Evolutionary conservation across 345 rosid species (phyloP).

Genomic region (Citrus sinensis): DVS_A1.0 CM039163.1:1058001-1058500

Average conservation of each 20-base stretch:
- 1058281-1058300: conserved; percentile 78
- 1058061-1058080: too few species aligned
- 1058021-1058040: background rate
- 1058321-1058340: conserved; percentile 60
- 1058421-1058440: conserved; percentile 7
- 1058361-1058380: conserved; percentile 31
- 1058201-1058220: conserved; percentile 91
- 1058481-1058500: conserved; percentile 16
- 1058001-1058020: conserved; percentile 8
- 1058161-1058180: conserved; percentile 67
- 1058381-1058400: conserved; percentile 17
- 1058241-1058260: conserved; percentile 85
- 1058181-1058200: conserved; percentile 86
- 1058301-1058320: conserved; percentile 79
- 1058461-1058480: conserved; percentile 1
- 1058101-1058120: too few species aligned
- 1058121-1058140: too few species aligned
- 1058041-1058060: background rate
- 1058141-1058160: background rate
- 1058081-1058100: too few species aligned
- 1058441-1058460: conserved; percentile 12
- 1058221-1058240: conserved; percentile 82
- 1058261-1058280: conserved; percentile 81
- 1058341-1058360: conserved; percentile 75
- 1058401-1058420: background rate